These are phyloP conservation scores for Quercus lobata DNA, from an alignment of 331 rosid genomes.

Conservation along the genomic window DNA sequence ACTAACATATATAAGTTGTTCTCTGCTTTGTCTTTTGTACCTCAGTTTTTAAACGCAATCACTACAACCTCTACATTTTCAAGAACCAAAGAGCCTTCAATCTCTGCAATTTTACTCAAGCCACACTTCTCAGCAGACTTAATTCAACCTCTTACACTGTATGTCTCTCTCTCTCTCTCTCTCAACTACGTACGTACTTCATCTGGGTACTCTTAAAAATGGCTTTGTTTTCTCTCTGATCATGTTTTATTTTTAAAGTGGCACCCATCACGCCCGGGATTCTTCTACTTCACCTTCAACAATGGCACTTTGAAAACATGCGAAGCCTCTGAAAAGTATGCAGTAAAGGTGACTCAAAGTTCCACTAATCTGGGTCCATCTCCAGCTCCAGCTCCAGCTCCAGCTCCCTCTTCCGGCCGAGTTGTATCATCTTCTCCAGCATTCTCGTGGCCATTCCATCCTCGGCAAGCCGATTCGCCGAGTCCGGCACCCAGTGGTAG, in stretches of 20 bases:
- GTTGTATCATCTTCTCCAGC: constrained; percentile 49
- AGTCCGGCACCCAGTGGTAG: constrained; percentile 41
- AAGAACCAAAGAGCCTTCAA: constrained; percentile 68
- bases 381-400: constrained; percentile 67
- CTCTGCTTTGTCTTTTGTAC: constrained; percentile 1
- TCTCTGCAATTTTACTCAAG: constrained; percentile 72
- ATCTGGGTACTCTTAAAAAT: constrained; percentile 6
- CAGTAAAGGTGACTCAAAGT: constrained; percentile 50
- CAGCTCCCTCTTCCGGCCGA: constrained; percentile 65
- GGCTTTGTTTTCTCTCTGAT: not conserved
- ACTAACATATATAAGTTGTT: constrained; percentile 13
- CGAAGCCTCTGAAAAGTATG: constrained; percentile 62
- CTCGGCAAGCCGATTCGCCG: constrained; percentile 50
- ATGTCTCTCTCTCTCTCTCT: constrained; percentile 10
- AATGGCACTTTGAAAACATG: constrained; percentile 59
- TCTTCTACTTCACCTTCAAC: constrained; percentile 82
- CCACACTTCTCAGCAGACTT: constrained; percentile 70
- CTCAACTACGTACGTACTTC: not conserved
- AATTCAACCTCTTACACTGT: constrained; percentile 61
- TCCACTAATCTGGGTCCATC: constrained; percentile 39
- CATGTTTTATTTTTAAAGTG: constrained; percentile 43
- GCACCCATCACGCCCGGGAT: constrained; percentile 88
- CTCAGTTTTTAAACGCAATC: constrained; percentile 78
- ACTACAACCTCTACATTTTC: constrained; percentile 83
- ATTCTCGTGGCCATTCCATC: constrained; percentile 84